phyloP scores from a whole-genome alignment of 2,329 filamentous ascomycete species.

The Anthostomella pinea region DNA sequence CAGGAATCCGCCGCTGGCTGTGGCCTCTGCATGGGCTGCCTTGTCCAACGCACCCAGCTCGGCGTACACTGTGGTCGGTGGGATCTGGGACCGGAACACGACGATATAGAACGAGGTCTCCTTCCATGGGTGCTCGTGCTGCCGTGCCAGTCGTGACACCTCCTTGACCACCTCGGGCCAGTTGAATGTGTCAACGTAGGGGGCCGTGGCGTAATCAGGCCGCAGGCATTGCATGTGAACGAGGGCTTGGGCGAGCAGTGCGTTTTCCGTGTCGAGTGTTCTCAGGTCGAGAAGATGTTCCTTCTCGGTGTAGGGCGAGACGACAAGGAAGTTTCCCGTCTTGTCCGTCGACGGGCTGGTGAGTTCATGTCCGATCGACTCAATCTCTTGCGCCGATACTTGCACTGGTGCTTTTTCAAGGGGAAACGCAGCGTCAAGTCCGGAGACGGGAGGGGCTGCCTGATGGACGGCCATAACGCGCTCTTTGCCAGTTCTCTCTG shows the following conservation, averaged over 20 bases:
- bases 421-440: neutral
- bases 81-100: conserved; percentile 74
- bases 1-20: conserved; percentile 73
- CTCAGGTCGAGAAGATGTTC: conserved; percentile 72
- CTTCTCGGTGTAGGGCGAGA: conserved; percentile 72
- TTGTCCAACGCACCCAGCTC: conserved; percentile 72
- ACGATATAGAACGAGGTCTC: conserved; percentile 76
- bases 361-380: conserved; percentile 1
- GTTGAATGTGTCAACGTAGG: conserved; percentile 75
- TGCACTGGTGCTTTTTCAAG: conserved; percentile 14
- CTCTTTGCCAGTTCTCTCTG: conserved; percentile 7
- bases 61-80: conserved; percentile 62
- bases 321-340: conserved; percentile 44
- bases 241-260: conserved; percentile 70
- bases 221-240: conserved; percentile 60
- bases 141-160: conserved; percentile 50
- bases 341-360: conserved; percentile 11
- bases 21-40: conserved; percentile 76
- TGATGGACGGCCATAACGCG: too few relatives aligned
- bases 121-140: conserved; percentile 54
- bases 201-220: conserved; percentile 71
- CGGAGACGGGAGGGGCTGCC: too few relatives aligned
- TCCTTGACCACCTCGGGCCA: conserved; percentile 62
- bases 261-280: conserved; percentile 62
- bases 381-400: conserved; percentile 13